Evolutionary conservation across 345 rosid species (phyloP).

Genomic region (Sonneratia caseolaris): DNA sequence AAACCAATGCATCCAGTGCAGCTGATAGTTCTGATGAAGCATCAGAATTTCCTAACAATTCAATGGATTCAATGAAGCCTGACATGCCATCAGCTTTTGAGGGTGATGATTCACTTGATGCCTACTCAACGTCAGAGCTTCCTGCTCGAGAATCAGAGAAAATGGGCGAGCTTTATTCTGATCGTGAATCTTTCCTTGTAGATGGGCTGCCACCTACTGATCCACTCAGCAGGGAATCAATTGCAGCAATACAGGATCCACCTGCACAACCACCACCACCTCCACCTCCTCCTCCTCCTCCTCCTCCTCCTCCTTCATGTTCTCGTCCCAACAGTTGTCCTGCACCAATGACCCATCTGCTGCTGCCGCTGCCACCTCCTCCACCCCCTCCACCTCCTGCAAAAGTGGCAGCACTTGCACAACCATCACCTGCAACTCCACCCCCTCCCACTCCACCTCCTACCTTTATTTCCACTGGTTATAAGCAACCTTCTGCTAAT

Average conservation of each 20-base stretch:
- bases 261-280: constrained; percentile 18
- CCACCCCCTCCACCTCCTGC: constrained; percentile 9
- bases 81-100: constrained; percentile 29
- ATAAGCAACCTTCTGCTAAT: constrained; percentile 10
- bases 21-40: constrained; percentile 98
- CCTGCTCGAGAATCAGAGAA: constrained; percentile 25
- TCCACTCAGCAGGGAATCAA: constrained; percentile 17
- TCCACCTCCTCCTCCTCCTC: constrained; percentile 20
- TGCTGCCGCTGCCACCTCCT: constrained; percentile 1
- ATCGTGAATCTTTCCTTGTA: constrained; percentile 20
- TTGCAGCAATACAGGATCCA: constrained; percentile 9
- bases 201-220: constrained; percentile 22
- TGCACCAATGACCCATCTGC: not conserved
- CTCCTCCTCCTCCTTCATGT: constrained; percentile 17
- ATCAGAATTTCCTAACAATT: constrained; percentile 44
- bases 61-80: constrained; percentile 18
- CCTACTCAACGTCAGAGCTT: constrained; percentile 26
- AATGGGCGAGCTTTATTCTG: constrained; percentile 17
- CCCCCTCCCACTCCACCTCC: constrained; percentile 32
- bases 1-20: constrained; percentile 73
- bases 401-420: constrained; percentile 7
- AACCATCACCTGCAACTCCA: constrained; percentile 12
- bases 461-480: constrained; percentile 15
- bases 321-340: not conserved
- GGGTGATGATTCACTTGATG: constrained; percentile 26